Conservation (phyloP, 2,329 filamentous ascomycete genomes). For the Parastagonospora avenae region DNA sequence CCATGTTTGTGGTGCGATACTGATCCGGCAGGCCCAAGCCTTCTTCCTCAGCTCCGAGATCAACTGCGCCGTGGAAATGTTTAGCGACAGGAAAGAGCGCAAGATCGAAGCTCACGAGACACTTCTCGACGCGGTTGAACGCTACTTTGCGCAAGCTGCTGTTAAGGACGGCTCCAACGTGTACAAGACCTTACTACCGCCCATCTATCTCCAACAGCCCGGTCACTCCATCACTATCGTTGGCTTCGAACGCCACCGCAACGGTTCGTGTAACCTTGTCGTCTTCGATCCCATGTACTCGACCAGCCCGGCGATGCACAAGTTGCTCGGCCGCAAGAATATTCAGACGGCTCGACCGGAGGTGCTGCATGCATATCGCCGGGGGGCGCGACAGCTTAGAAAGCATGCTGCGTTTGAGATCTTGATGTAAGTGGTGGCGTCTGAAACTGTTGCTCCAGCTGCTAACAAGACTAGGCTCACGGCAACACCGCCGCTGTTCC, state of each 20-base stretch:
- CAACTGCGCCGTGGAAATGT: slow-evolving; percentile 58
- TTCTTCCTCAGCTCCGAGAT: slow-evolving; percentile 74
- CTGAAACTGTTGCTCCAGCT: neutral
- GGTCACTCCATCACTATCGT: slow-evolving; percentile 92
- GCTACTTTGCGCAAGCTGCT: slow-evolving; percentile 69
- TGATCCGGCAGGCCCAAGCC: slow-evolving; percentile 70
- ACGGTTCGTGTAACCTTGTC: slow-evolving; percentile 71
- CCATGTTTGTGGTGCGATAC: slow-evolving; percentile 11
- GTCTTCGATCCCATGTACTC: slow-evolving; percentile 89
- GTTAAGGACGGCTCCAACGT: slow-evolving; percentile 63
- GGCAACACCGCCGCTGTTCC: slow-evolving; percentile 45
- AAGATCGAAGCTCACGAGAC: slow-evolving; percentile 56
- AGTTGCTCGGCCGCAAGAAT: slow-evolving; percentile 58
- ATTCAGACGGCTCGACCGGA: slow-evolving; percentile 62
- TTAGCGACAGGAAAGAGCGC: slow-evolving; percentile 52
- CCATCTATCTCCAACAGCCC: slow-evolving; percentile 89
- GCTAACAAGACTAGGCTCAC: slow-evolving; percentile 32
- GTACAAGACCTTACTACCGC: slow-evolving; percentile 73
- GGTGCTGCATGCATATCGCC: slow-evolving; percentile 66
- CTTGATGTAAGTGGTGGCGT: slow-evolving; percentile 63
- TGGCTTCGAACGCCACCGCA: slow-evolving; percentile 73
- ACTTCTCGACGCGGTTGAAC: slow-evolving; percentile 71
- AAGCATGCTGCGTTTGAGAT: slow-evolving; percentile 80
- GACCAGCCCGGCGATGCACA: slow-evolving; percentile 67
- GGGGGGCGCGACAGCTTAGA: slow-evolving; percentile 69